Evolutionary conservation across 768 basidiomycete species (phyloP), one percentile per base, ranked within the genome.

Genomic region (Agaricus blazei): DNA sequence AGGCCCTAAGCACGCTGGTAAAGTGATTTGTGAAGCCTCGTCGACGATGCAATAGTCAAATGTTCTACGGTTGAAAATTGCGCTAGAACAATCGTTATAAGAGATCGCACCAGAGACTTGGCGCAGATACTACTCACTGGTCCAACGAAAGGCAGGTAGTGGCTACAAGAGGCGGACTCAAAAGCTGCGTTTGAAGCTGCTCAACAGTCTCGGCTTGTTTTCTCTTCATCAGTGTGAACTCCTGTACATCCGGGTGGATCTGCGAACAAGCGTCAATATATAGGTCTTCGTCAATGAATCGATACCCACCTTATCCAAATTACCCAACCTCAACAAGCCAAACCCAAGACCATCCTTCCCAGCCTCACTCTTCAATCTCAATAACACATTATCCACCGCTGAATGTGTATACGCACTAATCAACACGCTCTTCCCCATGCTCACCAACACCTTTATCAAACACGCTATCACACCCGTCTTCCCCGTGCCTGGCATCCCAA

Each of bases 1-100:
- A 0, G 97, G 97, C 4, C 97, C 97, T 1, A 98, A 75, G 63
- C 93, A 98, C 0, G 94, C 96, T 0, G 97, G 97, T 1, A 98
- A 70, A 0, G 97, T 98, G 59, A 98, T 94, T 66, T 98, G 96
- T 0, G 97, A 98, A 0, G 97, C 97, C 67, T 99, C 97, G 59
- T 98, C 97, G 15, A 99, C 88, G 54, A 99, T 97, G 71, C 96
- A 98, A 63, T 92, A 94, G 66, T 99, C 94, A 64, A 98, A 99
- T 23, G 72, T 83, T 6, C 96, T 80, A 9, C 88, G 82, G 46
- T 80, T 78, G 69, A 99, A 98, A 6, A 99, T 64, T 0, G 93
- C 83, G 64, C 95, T 93, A 50, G 59, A 59, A 41, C 57, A 12
- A 26, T 6, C 24, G 40, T 7, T 24, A 29, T 11, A 9, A 47